Evolutionary conservation across 208 protist genomes (phyloP), one percentile per base, ranked within the genome.

Genomic region (Herpetomonas tarakana): DNA sequence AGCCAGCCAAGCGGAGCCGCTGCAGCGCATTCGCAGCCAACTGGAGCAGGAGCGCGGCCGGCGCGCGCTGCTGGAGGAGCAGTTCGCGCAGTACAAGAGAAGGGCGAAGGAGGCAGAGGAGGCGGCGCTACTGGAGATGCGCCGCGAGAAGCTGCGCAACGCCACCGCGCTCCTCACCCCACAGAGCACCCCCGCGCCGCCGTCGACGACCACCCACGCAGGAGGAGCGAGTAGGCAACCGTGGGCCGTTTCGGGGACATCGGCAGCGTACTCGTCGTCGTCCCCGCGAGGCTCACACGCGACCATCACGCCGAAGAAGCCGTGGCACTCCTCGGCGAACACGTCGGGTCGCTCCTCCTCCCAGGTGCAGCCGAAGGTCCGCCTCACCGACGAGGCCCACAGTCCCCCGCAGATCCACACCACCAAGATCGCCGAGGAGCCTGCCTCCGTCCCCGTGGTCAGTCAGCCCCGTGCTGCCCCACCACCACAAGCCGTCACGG

Each of bases 41-140:
- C 81, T 95, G 12, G 89, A 92, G 39, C 82, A 89, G n/a, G 89
- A 95, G 75, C 77, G 85, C 0, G 69, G 83, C 31, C 72, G 72
- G 22, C 85, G 89, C 6, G 89, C 86, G 0, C 57, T 58, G 3
- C 64, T 92, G 14, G 85, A 95, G 71, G 78, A 84, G 58, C 78
- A 93, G 63, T 78, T 95, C 29, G 63, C 39, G 22, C 62, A 53
- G 16, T 83, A 85, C 62, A 89, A 90, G 60, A 55, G 74, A 41
- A 70, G 71, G 50, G 89, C 89, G n/a, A 95, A 90, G 76, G 76
- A 76, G 49, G 89, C 86, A 25, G 79, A 95, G 71, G 86, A 95
- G 71, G 62, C 70, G 29, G 75, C 81, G 2, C 70, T 73, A 24
- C 61, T 77, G 22, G 89, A 93, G 65, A 70, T 95, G 51, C 85